phyloP scores from a whole-genome alignment of 192 early-diverging fungal genomes.

The Coemansia sp. region DNA sequence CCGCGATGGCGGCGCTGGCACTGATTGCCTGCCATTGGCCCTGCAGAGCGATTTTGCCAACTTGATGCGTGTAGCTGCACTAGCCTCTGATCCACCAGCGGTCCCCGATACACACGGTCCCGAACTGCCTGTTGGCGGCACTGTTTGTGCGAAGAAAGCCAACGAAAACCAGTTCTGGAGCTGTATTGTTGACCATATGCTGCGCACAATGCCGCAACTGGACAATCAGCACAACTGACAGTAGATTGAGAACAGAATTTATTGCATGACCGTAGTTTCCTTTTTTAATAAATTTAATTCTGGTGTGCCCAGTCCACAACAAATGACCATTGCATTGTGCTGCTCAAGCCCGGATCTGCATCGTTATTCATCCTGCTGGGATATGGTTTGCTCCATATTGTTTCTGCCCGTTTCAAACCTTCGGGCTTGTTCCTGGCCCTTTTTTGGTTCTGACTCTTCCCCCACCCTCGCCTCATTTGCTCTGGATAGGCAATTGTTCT shows the following conservation, averaged over 20 bases:
- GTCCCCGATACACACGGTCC: background rate
- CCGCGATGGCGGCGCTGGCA: background rate
- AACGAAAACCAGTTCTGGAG: constrained; percentile 56
- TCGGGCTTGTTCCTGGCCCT: background rate
- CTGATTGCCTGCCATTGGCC: constrained; percentile 20
- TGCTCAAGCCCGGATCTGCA: background rate
- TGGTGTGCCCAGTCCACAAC: background rate
- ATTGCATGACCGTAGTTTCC: background rate
- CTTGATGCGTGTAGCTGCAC: constrained; percentile 39
- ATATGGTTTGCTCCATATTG: background rate
- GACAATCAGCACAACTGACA: constrained; percentile 3
- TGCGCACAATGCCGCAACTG: constrained; percentile 19
- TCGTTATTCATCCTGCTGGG: background rate
- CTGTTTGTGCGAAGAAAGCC: constrained; percentile 10
- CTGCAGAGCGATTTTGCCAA: constrained; percentile 55
- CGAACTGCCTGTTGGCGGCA: constrained; percentile 30
- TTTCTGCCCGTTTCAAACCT: background rate
- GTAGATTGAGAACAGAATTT: constrained; percentile 4
- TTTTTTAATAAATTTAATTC: background rate
- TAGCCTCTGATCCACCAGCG: constrained; percentile 7
- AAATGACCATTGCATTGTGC: background rate
- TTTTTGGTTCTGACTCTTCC: background rate
- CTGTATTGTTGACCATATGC: constrained; percentile 51
- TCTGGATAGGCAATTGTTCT: background rate
- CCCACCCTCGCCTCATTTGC: background rate